Evolutionary conservation across 1,284 basidiomycete species (phyloP).

Genomic region (Stygiomarasmius scandens): DNA sequence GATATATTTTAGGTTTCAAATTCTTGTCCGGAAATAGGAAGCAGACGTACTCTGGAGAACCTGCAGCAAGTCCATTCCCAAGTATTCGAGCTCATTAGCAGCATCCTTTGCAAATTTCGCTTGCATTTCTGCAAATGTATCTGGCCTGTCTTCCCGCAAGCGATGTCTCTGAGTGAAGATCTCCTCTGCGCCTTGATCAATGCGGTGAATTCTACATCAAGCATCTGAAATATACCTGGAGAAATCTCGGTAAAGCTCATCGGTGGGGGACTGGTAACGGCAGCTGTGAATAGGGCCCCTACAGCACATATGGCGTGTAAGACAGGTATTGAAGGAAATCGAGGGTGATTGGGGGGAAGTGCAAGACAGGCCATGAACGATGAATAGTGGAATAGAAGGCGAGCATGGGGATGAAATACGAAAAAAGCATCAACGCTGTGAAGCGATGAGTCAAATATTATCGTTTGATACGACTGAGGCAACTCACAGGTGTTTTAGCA

Average conservation of each 20-base stretch:
- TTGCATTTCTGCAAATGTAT: slow-evolving; percentile 71
- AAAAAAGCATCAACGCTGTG: slow-evolving; percentile 73
- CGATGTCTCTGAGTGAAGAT: slow-evolving; percentile 53
- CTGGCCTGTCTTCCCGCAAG: slow-evolving; percentile 46
- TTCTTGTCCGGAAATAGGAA: background rate
- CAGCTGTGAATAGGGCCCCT: slow-evolving; percentile 67
- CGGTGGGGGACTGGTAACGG: slow-evolving; percentile 54
- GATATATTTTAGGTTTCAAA: slow-evolving; percentile 3
- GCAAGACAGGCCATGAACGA: slow-evolving; percentile 68
- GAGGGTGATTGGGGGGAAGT: slow-evolving; percentile 66
- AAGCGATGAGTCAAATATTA: no score
- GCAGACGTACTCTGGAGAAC: slow-evolving; percentile 58
- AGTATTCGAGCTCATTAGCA: slow-evolving; percentile 48
- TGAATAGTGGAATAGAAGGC: slow-evolving; percentile 62
- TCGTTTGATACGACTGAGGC: no score
- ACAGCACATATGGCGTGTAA: slow-evolving; percentile 80
- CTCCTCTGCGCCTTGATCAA: slow-evolving; percentile 41
- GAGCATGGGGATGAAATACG: slow-evolving; percentile 68
- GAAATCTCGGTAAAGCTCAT: slow-evolving; percentile 50
- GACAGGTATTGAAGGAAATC: slow-evolving; percentile 67
- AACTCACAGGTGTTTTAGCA: slow-evolving; percentile 68
- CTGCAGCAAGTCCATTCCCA: slow-evolving; percentile 61
- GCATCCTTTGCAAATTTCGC: slow-evolving; percentile 57
- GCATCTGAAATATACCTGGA: slow-evolving; percentile 39
- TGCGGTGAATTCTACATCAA: background rate